Conservation (phyloP, 2,329 filamentous ascomycete genomes). For the Anisogramma anomala region DNA sequence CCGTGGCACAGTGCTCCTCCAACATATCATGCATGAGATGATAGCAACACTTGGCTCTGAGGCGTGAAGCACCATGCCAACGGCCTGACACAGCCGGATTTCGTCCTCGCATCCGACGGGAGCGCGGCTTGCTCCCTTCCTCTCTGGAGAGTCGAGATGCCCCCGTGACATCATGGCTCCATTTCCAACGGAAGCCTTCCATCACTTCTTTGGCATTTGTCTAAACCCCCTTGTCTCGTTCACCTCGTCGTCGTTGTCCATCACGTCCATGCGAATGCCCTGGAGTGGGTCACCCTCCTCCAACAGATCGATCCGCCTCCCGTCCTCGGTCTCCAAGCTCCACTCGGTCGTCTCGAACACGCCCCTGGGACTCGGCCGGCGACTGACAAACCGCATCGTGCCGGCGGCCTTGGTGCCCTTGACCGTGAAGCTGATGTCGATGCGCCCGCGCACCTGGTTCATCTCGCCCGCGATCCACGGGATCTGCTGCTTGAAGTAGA, state of each 20-base stretch:
- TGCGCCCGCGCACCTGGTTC: slow-evolving; percentile 85
- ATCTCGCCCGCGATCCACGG: slow-evolving; percentile 80
- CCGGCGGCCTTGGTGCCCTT: slow-evolving; percentile 63
- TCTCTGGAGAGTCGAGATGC: background rate
- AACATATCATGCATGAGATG: too few relatives aligned
- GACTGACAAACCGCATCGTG: slow-evolving; percentile 70
- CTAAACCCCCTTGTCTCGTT: slow-evolving; percentile 38
- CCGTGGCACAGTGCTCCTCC: background rate
- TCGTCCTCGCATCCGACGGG: too few relatives aligned
- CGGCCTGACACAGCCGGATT: too few relatives aligned
- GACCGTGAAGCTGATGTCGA: slow-evolving; percentile 79
- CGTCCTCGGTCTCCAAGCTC: slow-evolving; percentile 62
- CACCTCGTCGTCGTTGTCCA: slow-evolving; percentile 26
- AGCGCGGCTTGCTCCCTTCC: too few relatives aligned
- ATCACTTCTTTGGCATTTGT: slow-evolving; percentile 28
- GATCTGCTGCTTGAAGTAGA: slow-evolving; percentile 68
- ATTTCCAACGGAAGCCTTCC: background rate
- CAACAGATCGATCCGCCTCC: slow-evolving; percentile 57
- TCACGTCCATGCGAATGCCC: slow-evolving; percentile 27
- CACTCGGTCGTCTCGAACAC: slow-evolving; percentile 83
- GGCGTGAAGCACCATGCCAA: too few relatives aligned
- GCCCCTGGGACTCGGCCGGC: slow-evolving; percentile 47
- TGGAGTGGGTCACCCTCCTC: slow-evolving; percentile 60
- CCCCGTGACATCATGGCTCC: background rate
- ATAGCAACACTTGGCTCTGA: too few relatives aligned